Conservation (phyloP, 164 flowering plant genomes). For the Sedum album region DNA sequence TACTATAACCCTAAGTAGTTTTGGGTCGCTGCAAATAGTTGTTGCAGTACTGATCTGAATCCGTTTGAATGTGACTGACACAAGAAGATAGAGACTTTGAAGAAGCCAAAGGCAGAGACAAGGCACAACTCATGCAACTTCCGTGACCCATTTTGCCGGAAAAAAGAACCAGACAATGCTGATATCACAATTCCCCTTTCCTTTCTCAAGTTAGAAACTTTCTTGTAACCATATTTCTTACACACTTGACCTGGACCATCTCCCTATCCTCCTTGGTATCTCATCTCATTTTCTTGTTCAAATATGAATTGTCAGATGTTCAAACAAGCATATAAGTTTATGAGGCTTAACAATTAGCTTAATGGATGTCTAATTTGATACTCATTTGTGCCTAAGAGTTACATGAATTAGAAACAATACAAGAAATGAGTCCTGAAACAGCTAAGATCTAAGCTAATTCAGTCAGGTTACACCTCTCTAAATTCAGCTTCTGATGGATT, state of each 20-base stretch:
- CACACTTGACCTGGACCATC: background rate
- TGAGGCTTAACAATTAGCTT: too few relatives aligned
- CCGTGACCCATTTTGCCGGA: conserved; percentile 4
- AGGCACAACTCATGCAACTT: conserved; percentile 1
- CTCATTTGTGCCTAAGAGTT: background rate
- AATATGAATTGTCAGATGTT: background rate
- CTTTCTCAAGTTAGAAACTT: background rate
- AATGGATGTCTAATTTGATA: background rate
- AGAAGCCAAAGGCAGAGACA: background rate
- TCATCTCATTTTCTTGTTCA: background rate
- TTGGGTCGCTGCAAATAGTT: too few relatives aligned
- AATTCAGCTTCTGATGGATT: background rate
- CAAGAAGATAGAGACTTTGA: background rate
- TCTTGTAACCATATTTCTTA: conserved; percentile 7
- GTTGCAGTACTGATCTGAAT: too few relatives aligned
- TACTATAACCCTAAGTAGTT: too few relatives aligned
- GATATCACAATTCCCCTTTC: background rate
- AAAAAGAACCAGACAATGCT: conserved; percentile 3
- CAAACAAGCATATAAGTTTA: background rate
- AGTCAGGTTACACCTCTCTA: too few relatives aligned
- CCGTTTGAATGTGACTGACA: conserved; percentile 2
- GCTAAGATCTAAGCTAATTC: background rate
- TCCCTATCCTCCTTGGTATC: background rate
- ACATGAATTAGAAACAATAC: background rate
- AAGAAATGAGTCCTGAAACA: background rate